Evolutionary conservation across 1,284 basidiomycete genomes (phyloP).

Genomic region (Ustilago xerochloae): DNA sequence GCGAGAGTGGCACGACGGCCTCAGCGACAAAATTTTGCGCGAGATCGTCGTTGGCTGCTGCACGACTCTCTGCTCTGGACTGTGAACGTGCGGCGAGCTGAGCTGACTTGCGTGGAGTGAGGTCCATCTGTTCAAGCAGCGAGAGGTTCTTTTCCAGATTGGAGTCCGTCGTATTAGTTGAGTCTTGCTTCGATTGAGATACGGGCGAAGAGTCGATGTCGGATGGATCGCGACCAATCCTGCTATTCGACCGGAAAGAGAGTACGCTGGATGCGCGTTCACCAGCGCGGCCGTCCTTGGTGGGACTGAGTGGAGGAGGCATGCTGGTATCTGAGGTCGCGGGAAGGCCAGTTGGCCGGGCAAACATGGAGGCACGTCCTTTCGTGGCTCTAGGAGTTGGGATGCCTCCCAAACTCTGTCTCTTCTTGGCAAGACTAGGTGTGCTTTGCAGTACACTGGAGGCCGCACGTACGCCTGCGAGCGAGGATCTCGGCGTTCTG

Average conservation of each 20-base stretch:
- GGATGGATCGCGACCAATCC: slow-evolving; percentile 26
- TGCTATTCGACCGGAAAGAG: slow-evolving; percentile 42
- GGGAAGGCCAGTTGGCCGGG: slow-evolving; percentile 25
- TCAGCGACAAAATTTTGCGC: slow-evolving; percentile 48
- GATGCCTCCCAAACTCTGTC: slow-evolving; percentile 46
- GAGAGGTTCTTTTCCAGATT: slow-evolving; percentile 71
- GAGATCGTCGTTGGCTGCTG: slow-evolving; percentile 21
- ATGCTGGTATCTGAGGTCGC: slow-evolving; percentile 31
- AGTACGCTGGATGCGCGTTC: slow-evolving; percentile 33
- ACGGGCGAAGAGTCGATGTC: slow-evolving; percentile 28
- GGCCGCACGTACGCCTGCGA: slow-evolving; percentile 26
- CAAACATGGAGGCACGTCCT: slow-evolving; percentile 52
- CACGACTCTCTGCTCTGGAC: slow-evolving; percentile 44
- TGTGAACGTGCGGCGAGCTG: slow-evolving; percentile 34
- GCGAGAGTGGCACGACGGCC: slow-evolving; percentile 57
- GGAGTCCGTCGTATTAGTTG: slow-evolving; percentile 12
- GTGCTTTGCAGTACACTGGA: slow-evolving; percentile 20
- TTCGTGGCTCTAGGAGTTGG: slow-evolving; percentile 48
- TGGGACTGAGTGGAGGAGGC: slow-evolving; percentile 53
- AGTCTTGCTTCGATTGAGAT: slow-evolving; percentile 11
- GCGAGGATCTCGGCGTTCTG: slow-evolving; percentile 35
- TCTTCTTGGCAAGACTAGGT: slow-evolving; percentile 35
- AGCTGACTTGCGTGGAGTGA: slow-evolving; percentile 47
- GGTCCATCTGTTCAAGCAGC: slow-evolving; percentile 55
- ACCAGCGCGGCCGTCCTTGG: slow-evolving; percentile 25